Evolutionary conservation across 2,329 filamentous ascomycete species (phyloP), one percentile per base, ranked within the genome.

Genomic region (Colletotrichum magnum): DNA sequence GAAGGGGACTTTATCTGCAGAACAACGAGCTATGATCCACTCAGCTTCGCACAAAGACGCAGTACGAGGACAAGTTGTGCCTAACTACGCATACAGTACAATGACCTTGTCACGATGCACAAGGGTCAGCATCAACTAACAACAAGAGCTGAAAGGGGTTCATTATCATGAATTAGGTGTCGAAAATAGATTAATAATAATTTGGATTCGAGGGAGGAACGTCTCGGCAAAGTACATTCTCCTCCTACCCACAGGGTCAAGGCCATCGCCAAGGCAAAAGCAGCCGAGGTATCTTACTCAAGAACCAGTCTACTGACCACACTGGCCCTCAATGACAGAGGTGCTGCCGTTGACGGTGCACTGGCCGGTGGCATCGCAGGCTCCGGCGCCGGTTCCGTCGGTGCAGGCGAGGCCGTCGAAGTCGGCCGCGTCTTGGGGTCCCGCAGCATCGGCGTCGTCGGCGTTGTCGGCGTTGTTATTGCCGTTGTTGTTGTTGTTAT

Each of bases 331-430:
- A 41, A 68, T 43, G 18, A 64, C 21, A 26, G 41, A 24, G n/a
- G 54, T 36, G 13, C 32, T 21, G 53, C 65, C 60, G 21, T 64
- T 64, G 60, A 68, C 53, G 12, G 54, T 63, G 39, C 65, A 68
- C 41, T 68, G 65, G n/a, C 65, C 65, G 39, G 64, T 26, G 7
- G 53, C 60, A 15, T 58, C 60, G 48, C 65, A 64, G 18, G 65
- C 18, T 10, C 65, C 65, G 41, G 65, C 47, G 10, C 65, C 65
- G 3, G 60, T 16, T 28, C 65, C 65, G 41, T 68, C 60, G 28
- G 65, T 64, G 53, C 65, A 68, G 39, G 65, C 65, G 26, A 68
- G 48, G n/a, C 65, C 53, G 18, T 26, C 65, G 53, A 58, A 58
- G 13, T 68, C 60, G n/a, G 65, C 65, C 9, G 64, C 65, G 26